Conservation (phyloP, 805 yeast species). For the Ogataea angusta region DNA sequence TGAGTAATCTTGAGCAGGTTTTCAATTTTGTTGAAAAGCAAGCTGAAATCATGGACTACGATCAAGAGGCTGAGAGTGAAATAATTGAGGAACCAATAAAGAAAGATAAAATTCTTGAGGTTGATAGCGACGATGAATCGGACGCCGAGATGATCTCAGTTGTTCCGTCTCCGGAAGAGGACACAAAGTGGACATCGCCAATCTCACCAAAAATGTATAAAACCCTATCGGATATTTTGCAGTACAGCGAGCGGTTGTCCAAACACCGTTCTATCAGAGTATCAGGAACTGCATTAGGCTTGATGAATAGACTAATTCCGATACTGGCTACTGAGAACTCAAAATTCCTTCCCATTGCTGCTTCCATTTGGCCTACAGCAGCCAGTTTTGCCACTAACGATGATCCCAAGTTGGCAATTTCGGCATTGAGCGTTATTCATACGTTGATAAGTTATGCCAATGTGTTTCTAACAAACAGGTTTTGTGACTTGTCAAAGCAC, state of each 20-base stretch:
- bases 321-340: conserved; percentile 48
- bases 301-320: conserved; percentile 45
- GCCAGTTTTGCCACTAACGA: conserved; percentile 20
- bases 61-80: conserved; percentile 17
- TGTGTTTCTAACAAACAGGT: conserved; percentile 45
- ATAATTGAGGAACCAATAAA: conserved; percentile 18
- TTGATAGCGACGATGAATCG: conserved; percentile 37
- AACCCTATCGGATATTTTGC: conserved; percentile 56
- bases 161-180: conserved; percentile 25
- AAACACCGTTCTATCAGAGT: conserved; percentile 64
- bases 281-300: conserved; percentile 52
- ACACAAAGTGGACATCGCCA: conserved; percentile 60
- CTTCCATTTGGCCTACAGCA: conserved; percentile 52
- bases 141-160: conserved; percentile 34
- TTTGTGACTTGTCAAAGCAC: conserved; percentile 38
- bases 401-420: conserved; percentile 30
- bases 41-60: conserved; percentile 23
- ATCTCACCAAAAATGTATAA: conserved; percentile 60
- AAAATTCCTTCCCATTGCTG: conserved; percentile 46
- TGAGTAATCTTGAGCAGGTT: conserved; percentile 43
- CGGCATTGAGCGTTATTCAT: conserved; percentile 28
- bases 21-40: conserved; percentile 41
- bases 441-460: conserved; percentile 38
- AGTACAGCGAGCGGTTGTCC: conserved; percentile 64
- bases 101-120: conserved; percentile 25